Percentiles rank a stretch among this genome's conserved stretches.
Conservation (phyloP, 768 basidiomycete species). For the Antrodiella citrinella region DNA sequence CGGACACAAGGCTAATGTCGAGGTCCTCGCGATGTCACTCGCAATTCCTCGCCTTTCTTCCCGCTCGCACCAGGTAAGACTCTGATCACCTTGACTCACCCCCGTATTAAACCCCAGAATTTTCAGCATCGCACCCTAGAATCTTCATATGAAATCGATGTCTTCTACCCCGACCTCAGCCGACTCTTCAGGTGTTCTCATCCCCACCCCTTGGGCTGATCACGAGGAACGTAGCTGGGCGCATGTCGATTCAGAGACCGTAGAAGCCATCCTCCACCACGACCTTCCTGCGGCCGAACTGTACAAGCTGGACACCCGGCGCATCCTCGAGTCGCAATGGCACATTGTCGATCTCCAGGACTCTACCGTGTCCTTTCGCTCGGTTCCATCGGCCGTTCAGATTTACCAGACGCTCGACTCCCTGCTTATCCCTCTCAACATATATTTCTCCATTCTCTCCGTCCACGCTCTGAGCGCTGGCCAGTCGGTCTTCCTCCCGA, state of each 20-base stretch:
- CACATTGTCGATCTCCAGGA: slow-evolving; percentile 22
- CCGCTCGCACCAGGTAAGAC: not conserved
- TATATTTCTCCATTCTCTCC: slow-evolving; percentile 22
- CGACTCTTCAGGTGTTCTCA: not conserved
- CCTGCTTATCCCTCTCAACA: slow-evolving; percentile 22
- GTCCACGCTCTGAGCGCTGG: slow-evolving; percentile 17
- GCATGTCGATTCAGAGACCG: slow-evolving; percentile 18
- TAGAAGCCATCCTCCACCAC: slow-evolving; percentile 16
- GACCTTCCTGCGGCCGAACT: slow-evolving; percentile 19
- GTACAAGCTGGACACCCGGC: slow-evolving; percentile 25
- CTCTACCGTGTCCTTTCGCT: slow-evolving; percentile 14
- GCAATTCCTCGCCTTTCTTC: not conserved
- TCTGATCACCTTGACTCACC: not conserved
- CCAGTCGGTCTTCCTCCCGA: slow-evolving; percentile 17
- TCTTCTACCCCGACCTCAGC: not conserved
- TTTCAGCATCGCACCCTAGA: not conserved
- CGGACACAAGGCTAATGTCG: not conserved
- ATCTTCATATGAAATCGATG: not conserved
- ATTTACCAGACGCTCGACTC: slow-evolving; percentile 21
- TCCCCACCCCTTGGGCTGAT: slow-evolving; percentile 9
- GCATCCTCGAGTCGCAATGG: slow-evolving; percentile 22
- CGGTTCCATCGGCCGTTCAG: slow-evolving; percentile 16
- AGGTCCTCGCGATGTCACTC: not conserved
- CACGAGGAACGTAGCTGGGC: slow-evolving; percentile 12
- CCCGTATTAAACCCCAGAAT: not conserved